Evolutionary conservation across 441 rosid genomes (phyloP).

Genomic region (Eutrema salsugineum): DNA sequence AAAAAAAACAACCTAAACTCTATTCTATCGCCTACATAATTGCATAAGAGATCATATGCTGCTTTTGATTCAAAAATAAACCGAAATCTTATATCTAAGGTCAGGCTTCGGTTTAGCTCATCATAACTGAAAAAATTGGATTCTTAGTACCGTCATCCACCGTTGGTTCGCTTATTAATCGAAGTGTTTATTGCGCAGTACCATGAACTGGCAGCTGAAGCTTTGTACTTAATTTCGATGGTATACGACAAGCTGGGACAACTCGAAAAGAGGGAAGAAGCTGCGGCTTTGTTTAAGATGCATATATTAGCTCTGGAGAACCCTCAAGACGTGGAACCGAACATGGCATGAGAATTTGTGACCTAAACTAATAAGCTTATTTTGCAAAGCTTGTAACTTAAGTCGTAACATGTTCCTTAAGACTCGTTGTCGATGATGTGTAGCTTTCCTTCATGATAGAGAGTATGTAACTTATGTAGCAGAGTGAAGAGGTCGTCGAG

Average conservation of each 20-base stretch:
- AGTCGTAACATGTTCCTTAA: not conserved
- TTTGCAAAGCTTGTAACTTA: conserved; percentile 14
- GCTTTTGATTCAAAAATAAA: not conserved
- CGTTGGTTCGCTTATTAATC: not conserved
- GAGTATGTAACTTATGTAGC: not conserved
- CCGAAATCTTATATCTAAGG: not conserved
- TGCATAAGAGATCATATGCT: not conserved
- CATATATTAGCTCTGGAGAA: conserved; percentile 71
- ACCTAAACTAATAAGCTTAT: not conserved
- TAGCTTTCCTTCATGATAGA: not conserved
- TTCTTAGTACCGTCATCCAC: not conserved
- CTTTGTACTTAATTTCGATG: conserved; percentile 73
- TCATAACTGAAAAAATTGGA: not conserved
- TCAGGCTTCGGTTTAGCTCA: conserved; percentile 6
- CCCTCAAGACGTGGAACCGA: conserved; percentile 45
- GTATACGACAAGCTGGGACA: conserved; percentile 60
- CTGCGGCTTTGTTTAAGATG: conserved; percentile 69
- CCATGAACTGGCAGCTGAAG: conserved; percentile 93
- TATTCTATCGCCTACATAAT: not conserved
- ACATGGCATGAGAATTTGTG: conserved; percentile 7
- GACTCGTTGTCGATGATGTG: not conserved
- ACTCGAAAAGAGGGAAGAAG: conserved; percentile 68
- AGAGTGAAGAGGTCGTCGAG: not conserved
- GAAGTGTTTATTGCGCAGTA: conserved; percentile 48
- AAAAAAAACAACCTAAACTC: not conserved